Conservation (phyloP, 2,329 filamentous ascomycete species). For the Rutstroemia sp. region DNA sequence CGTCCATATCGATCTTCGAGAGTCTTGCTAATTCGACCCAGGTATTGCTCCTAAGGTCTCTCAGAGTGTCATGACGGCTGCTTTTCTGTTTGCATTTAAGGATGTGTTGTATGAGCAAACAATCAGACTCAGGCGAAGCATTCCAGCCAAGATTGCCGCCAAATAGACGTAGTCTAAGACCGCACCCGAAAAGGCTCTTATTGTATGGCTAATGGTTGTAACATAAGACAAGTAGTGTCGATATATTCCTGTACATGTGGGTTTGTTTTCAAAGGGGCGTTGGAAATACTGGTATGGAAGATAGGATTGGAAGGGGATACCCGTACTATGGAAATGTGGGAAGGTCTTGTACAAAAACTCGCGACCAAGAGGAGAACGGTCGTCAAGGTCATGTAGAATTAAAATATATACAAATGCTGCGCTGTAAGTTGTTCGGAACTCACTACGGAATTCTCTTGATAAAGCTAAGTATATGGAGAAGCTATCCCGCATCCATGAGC, state of each 20-base stretch:
- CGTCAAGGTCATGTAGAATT: too few species aligned
- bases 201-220: slow-evolving; percentile 1
- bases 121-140: slow-evolving; percentile 49
- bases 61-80: slow-evolving; percentile 92
- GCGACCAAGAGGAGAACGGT: too few species aligned
- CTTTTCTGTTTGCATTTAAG: slow-evolving; percentile 96
- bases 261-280: neutral
- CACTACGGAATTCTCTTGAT: too few species aligned
- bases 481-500: too few species aligned
- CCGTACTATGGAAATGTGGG: neutral
- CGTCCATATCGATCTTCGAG: neutral
- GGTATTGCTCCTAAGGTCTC: slow-evolving; percentile 94
- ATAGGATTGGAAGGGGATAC: neutral
- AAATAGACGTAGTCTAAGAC: neutral
- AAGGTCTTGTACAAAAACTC: too few species aligned
- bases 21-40: slow-evolving; percentile 32
- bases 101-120: slow-evolving; percentile 87
- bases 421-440: too few species aligned
- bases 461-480: too few species aligned
- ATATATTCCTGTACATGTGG: neutral
- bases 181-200: neutral
- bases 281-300: neutral
- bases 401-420: too few species aligned
- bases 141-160: slow-evolving; percentile 20
- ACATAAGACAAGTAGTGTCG: neutral